Base-by-base conservation (phyloP, 768 basidiomycete species). In the Rhizopogon vinicolor region DNA sequence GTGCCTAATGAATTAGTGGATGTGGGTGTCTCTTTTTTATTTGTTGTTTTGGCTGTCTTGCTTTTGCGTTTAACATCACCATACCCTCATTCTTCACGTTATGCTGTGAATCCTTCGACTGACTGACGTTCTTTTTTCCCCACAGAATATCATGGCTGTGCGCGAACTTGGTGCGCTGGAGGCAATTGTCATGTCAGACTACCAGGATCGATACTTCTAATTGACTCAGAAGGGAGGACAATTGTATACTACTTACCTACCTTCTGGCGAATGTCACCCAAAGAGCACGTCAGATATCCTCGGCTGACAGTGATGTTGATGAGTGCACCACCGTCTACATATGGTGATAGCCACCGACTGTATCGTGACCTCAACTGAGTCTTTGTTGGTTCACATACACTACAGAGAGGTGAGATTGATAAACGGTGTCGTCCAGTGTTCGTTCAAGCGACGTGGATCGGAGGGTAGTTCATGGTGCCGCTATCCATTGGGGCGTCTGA, bases 1-100 rank as follows among this genome's bases (percentile, higher is more conserved):
- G 66, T 86, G 53, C 91, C 89, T 37, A 92, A 91, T 66, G 90
- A 89, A 66, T 73, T 93, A 60, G 80, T 92, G 28, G 91, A 94
- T 73, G 93, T 92, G 65, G 70, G 89, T 80, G 7, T 19, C 18
- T 12, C 8, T 49, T 18, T 41, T 18, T 42, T 45, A 22, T 55
- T 28, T 10, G 29, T 19, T 19, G 13, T 4, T 37, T 37, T 37
- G 12, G 35, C 12, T 13, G 35, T 12, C 5, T 13, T 25, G 25
- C 25, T 25, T 25, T 25, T 25, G 25, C 3, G 25, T 25, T 25
- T 25, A 25, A 25, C 25, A 25, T 4, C 25, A 25, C 25, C 25
- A 25, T 4, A 25, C 22, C 6, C 25, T 29, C 3, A 18, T 18
- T 28, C n/a, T 44, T 41, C 53, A 53, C 28, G 19, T 16, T 3